Percentiles rank a stretch among this genome's conserved stretches.
phyloP scores from a whole-genome alignment of 2,329 filamentous ascomycete species.

The Fusarium bactridioides region DNA sequence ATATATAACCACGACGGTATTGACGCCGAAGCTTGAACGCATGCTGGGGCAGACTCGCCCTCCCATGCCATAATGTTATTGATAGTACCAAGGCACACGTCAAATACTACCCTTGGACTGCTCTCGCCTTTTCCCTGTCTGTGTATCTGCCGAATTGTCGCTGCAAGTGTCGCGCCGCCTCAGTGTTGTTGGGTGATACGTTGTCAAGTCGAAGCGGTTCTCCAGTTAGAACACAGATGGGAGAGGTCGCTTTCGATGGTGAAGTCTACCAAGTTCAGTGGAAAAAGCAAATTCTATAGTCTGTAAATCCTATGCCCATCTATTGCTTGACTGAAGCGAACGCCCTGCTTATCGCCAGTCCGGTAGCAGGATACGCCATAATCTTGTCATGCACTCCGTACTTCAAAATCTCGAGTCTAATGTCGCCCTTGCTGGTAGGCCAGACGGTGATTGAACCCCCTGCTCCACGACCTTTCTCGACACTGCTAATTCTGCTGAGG shows the following conservation, averaged over 20 bases:
- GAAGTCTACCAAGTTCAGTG: not conserved
- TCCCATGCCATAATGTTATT: not conserved
- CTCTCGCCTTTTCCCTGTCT: not conserved
- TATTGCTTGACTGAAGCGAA: constrained; percentile 12
- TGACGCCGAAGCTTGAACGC: rapidly evolving
- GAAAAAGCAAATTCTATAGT: not conserved
- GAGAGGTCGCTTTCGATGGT: not conserved
- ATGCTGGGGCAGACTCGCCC: not conserved
- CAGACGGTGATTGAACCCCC: constrained; percentile 57
- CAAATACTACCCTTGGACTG: not conserved
- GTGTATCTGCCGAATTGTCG: not conserved
- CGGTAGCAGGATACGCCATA: constrained; percentile 59
- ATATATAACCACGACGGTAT: rapidly evolving
- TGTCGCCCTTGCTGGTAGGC: constrained; percentile 51
- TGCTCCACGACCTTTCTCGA: constrained; percentile 45
- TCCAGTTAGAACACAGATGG: too few relatives aligned
- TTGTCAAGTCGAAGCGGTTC: not conserved
- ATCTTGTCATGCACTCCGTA: constrained; percentile 59
- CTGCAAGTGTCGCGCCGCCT: not conserved
- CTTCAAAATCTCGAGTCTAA: constrained; percentile 59
- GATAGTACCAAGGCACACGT: not conserved
- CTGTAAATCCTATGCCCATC: not conserved
- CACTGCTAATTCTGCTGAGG: constrained; percentile 24
- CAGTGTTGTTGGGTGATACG: not conserved
- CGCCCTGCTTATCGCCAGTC: constrained; percentile 50